A percentile compares a stretch with the other conserved stretches of the same genome.
These are phyloP conservation scores for Parsonsia alboflavescens DNA, from an alignment of 257 asterid species.

Conservation along the genomic window DNA sequence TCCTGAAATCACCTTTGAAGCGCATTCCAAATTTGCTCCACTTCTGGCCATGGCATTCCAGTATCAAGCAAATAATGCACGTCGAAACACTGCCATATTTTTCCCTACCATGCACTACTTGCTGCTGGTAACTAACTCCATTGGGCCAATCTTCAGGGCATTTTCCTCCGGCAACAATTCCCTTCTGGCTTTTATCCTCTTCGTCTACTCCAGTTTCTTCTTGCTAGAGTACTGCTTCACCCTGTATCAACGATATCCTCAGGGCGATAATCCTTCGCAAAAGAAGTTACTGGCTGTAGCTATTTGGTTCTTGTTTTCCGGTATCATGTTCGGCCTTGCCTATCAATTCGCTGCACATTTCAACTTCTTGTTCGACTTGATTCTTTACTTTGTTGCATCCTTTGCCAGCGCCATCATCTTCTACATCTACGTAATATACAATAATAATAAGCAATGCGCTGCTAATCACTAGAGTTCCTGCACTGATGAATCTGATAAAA, in stretches of 20 bases:
- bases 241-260: conserved; percentile 5
- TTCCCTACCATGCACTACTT: conserved; percentile 1
- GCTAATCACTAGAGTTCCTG: background rate
- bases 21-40: background rate
- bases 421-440: conserved; percentile 6
- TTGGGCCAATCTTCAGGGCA: conserved; percentile 14
- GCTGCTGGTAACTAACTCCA: background rate
- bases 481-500: background rate
- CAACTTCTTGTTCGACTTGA: background rate
- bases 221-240: conserved; percentile 9
- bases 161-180: conserved; percentile 7
- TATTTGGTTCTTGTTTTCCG: conserved; percentile 13
- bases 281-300: conserved; percentile 16
- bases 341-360: background rate
- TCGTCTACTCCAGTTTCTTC: conserved; percentile 10
- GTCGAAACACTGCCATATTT: background rate
- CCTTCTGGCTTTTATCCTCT: conserved; percentile 10
- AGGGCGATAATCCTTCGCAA: background rate
- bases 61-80: background rate
- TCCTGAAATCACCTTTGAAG: background rate
- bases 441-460: background rate
- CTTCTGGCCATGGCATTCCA: background rate
- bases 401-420: conserved; percentile 14
- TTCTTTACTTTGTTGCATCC: conserved; percentile 1
- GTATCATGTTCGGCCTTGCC: conserved; percentile 7